Base-by-base conservation (phyloP, 2,329 filamentous ascomycete genomes). In the Fusarium poae region DNA sequence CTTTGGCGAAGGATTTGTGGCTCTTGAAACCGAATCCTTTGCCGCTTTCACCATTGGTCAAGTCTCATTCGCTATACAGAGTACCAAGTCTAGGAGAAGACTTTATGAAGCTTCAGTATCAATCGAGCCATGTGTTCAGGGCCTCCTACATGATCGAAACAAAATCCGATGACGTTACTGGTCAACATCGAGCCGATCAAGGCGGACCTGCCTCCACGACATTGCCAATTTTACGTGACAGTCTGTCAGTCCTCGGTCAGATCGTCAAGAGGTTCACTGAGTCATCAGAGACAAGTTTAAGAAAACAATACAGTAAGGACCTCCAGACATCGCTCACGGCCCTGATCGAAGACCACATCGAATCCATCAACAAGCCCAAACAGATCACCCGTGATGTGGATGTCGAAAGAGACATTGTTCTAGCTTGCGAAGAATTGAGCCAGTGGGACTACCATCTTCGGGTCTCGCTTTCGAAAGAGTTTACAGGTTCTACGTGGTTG, bases 401-500 rank as follows among this genome's bases (percentile, higher is more conserved):
- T 18, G 34, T 44, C 1, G 1, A 11, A 16, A 8, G n/a, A 1
- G 29, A 57, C 1, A 49, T 55, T n/a, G 0, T 1, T 2, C n/a
- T 12, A 2, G 29, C 5, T 18, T 25, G 8, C 0, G 15, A 37
- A 3, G 4, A 18, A 1, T 12, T 71, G 7, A 34, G 27, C 5
- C 9, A 45, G 0, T 25, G 54, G 13, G 9, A 32, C 3, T 11
- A 43, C 0, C 16, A 12, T 6, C 66, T 72, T 0, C 29, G 40
- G 1, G 13, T 12, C 0, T 45, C 4, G 1, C 10, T 68, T 11
- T 54, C 37, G 0, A 3, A 25, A 4, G 23, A 0, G 25, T 16
- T 10, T 39, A 39, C 1, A 2, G 44, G 20, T 9, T 49, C 18
- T 10, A 2, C 4, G 5, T 87, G 84, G 84, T 79, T 86, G 0